Evolutionary conservation across 257 asterid genomes (phyloP).

Genomic region (Leonotis leonurus): DNA sequence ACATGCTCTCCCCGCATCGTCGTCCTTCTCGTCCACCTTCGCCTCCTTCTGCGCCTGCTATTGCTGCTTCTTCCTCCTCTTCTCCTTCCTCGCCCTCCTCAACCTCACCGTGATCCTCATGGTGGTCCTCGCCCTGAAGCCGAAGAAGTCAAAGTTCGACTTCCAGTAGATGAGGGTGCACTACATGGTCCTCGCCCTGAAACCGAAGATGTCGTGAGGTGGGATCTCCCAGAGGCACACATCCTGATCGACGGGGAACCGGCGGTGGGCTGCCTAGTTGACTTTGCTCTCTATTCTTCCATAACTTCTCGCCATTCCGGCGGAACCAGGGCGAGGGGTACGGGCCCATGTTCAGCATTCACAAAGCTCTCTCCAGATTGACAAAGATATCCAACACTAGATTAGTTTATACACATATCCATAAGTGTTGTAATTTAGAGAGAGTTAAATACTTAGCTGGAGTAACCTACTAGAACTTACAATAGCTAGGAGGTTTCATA

Average conservation of each 20-base stretch:
- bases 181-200: too few relatives aligned
- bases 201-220: too few relatives aligned
- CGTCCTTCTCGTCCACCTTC: constrained; percentile 47
- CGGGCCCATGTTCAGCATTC: constrained; percentile 92
- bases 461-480: too few relatives aligned
- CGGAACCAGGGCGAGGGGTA: constrained; percentile 58
- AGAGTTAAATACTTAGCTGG: too few relatives aligned
- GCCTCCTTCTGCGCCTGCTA: constrained; percentile 94
- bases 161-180: constrained; percentile 82
- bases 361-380: too few relatives aligned
- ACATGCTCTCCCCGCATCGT: constrained; percentile 44
- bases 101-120: constrained; percentile 69
- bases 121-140: constrained; percentile 69
- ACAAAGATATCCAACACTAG: too few relatives aligned
- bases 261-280: constrained; percentile 72
- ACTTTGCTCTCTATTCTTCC: constrained; percentile 92
- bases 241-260: constrained; percentile 88
- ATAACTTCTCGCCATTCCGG: constrained; percentile 58
- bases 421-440: too few relatives aligned
- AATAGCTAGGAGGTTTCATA: too few relatives aligned
- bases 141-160: constrained; percentile 83
- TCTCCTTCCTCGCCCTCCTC: constrained; percentile 70
- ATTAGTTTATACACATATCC: too few relatives aligned
- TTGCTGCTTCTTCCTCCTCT: constrained; percentile 90
- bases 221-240: constrained; percentile 95